phyloP scores from a whole-genome alignment of 2,329 filamentous ascomycete species.

The Daldinia sp. region DNA sequence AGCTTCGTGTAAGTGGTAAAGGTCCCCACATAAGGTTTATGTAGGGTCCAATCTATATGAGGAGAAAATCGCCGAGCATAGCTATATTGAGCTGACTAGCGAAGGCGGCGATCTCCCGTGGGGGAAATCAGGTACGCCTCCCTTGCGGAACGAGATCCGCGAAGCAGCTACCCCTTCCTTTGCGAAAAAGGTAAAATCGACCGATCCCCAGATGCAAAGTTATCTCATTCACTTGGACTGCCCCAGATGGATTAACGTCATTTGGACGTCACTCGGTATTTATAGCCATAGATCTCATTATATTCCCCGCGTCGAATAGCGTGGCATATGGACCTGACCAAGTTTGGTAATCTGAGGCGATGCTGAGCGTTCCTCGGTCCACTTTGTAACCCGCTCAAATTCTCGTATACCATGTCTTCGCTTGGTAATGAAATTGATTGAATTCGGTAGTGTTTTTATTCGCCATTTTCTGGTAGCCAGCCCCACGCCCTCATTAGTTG shows the following conservation, averaged over 20 bases:
- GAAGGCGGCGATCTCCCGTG: conserved; percentile 28
- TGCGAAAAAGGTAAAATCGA: conserved; percentile 32
- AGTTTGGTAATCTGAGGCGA: conserved; percentile 30
- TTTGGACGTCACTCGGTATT: conserved; percentile 22
- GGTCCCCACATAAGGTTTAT: conserved; percentile 39
- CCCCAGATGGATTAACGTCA: conserved; percentile 23
- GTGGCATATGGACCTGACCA: conserved; percentile 9
- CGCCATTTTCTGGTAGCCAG: conserved; percentile 52
- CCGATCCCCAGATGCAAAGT: conserved; percentile 18
- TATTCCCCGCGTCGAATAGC: conserved; percentile 15
- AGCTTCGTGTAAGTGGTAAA: conserved; percentile 44
- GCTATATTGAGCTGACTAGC: conserved; percentile 24
- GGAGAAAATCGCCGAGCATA: conserved; percentile 50
- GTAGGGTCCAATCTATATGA: conserved; percentile 17
- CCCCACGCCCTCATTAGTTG: conserved; percentile 64
- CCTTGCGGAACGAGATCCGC: conserved; percentile 23
- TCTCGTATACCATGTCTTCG: conserved; percentile 16
- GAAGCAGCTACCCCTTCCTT: conserved; percentile 9
- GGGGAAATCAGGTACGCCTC: conserved; percentile 24
- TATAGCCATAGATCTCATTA: conserved; percentile 18
- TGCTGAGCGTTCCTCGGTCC: neutral
- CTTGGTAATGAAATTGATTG: neutral
- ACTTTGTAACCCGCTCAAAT: conserved; percentile 1
- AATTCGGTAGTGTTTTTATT: conserved; percentile 26
- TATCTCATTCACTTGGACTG: conserved; percentile 9